Conservation (phyloP, 2,329 filamentous ascomycete species). For the Lecanosticta acicola region DNA sequence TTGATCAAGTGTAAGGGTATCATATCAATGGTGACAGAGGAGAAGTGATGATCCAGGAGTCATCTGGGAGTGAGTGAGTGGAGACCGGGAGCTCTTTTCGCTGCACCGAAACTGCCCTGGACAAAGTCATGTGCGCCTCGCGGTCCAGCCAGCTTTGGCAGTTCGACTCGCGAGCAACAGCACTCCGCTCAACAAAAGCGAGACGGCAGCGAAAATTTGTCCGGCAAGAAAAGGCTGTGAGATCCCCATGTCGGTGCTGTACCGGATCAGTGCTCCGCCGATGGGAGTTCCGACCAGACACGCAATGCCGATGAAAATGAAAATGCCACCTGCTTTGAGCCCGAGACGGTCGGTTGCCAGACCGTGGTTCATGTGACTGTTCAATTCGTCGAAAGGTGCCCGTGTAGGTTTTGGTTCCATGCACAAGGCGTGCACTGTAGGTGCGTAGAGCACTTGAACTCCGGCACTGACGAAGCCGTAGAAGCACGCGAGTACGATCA, state of each 20-base stretch:
- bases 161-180: conserved; percentile 21
- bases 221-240: conserved; percentile 19
- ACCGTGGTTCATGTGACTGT: neutral
- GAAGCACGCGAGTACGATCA: conserved; percentile 29
- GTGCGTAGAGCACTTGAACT: conserved; percentile 29
- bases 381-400: neutral
- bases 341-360: conserved; percentile 19
- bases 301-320: conserved; percentile 22
- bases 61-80: too few species aligned
- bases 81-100: too few species aligned
- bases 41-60: too few species aligned
- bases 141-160: conserved; percentile 20
- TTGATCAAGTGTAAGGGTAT: too few species aligned
- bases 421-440: conserved; percentile 23
- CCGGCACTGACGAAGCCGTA: conserved; percentile 32
- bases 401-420: neutral
- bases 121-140: conserved; percentile 11
- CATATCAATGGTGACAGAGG: too few species aligned
- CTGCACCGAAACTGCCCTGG: too few species aligned
- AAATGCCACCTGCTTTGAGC: conserved; percentile 23
- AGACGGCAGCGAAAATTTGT: conserved; percentile 21
- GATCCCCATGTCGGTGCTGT: conserved; percentile 12
- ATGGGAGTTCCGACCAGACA: conserved; percentile 25
- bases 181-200: conserved; percentile 20
- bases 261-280: conserved; percentile 23